Evolutionary conservation across 208 protist species (phyloP).

Genomic region (Acanthamoeba quina): DNA sequence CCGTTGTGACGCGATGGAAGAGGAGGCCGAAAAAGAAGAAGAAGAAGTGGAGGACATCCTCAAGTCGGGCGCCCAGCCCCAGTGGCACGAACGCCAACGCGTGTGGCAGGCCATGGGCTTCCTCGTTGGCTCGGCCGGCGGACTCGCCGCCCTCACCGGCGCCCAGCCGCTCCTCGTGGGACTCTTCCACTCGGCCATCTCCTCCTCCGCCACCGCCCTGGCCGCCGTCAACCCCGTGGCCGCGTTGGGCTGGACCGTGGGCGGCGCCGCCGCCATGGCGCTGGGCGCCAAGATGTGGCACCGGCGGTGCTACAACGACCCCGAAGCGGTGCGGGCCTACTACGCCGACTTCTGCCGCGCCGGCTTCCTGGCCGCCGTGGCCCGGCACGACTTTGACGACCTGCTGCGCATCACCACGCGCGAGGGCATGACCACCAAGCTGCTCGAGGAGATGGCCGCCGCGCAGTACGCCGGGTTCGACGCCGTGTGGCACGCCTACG

Average conservation of each 20-base stretch:
- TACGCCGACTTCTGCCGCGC: background rate
- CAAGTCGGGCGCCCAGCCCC: background rate
- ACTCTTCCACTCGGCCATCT: background rate
- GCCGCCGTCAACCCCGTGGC: background rate
- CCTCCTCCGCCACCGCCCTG: background rate
- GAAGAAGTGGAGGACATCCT: background rate
- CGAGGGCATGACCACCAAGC: background rate
- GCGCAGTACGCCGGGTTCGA: background rate
- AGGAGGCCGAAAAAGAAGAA: background rate
- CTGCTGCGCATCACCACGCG: slow-evolving; percentile 37
- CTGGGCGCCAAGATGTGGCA: background rate
- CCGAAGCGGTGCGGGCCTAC: background rate
- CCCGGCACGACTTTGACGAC: background rate
- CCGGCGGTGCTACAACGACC: slow-evolving; percentile 16
- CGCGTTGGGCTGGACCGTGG: background rate
- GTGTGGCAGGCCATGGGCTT: background rate
- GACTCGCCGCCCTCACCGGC: background rate
- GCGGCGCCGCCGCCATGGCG: background rate
- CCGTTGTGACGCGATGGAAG: too few species aligned
- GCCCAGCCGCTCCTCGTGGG: background rate
- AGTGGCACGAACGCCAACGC: background rate
- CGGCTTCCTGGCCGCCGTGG: background rate
- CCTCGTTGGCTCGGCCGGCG: background rate
- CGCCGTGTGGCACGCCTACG: slow-evolving; percentile 24
- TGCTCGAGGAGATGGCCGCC: background rate